Evolutionary conservation across 1,284 basidiomycete species (phyloP), one percentile per base, ranked within the genome.

Genomic region (Boletellus sp.): DNA sequence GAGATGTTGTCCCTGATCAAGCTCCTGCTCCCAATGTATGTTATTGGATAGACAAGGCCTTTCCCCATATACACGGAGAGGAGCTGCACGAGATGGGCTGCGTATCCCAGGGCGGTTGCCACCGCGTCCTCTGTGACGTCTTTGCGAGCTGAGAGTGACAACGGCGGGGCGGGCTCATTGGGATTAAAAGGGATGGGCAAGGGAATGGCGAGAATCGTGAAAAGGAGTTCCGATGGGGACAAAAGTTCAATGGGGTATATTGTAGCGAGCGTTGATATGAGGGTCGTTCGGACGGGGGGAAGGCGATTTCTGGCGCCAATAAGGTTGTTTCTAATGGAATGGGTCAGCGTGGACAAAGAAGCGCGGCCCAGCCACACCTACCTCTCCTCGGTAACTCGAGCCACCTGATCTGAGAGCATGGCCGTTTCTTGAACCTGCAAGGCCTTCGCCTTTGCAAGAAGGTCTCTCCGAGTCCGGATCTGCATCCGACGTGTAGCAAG

Each of bases 241-340:
- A 84, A 74, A 4, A 94, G 82, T 45, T 89, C 84, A 58, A 97
- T 94, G 26, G 94, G 92, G 67, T 89, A 97, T 57, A 96, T 84
- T 25, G 73, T 73, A 36, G 88, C 81, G 38, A 97, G 78, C 13
- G 77, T 78, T n/a, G 84, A 81, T 50, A 93, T 73, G 46, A 93
- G 79, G 11, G 76, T 73, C 19, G 82, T 84, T 43, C 87, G 81
- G 35, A 76, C 75, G 13, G 78, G 71, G 19, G 73, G 63, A 48
- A 90, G 69, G 45, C 65, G 77, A 53, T 58, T 69, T 52, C 66
- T 80, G 53, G 81, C 72, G 42, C 61, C 37, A 36, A 64, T 56
- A 45, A 79, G 67, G 47, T 64, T 63, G 49, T 69, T 64, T 68
- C 83, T 87, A 43, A 44, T 41, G 20, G 16, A 35, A 32, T 8